Conservation (phyloP, 164 flowering plant species). For the Litsea cubeba region DNA sequence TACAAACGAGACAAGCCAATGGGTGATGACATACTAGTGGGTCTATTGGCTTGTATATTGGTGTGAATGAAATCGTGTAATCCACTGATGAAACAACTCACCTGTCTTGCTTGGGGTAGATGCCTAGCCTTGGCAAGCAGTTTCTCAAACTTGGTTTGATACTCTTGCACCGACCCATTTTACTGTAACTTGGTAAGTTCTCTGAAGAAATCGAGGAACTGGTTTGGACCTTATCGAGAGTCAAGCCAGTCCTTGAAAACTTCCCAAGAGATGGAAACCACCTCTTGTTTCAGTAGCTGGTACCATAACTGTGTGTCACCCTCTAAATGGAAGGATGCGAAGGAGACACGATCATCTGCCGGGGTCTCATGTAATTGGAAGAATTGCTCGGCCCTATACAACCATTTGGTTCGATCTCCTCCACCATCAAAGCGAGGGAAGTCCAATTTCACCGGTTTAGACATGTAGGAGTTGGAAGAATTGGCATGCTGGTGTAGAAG, state of each 20-base stretch:
- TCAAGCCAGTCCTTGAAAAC: neutral
- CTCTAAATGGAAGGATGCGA: neutral
- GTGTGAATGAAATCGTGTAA: neutral
- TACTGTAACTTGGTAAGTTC: neutral
- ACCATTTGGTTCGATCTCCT: neutral
- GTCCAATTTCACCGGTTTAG: neutral
- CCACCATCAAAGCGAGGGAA: neutral
- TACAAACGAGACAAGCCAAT: slow-evolving; percentile 1
- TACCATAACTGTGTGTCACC: slow-evolving; percentile 1
- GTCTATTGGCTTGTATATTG: slow-evolving; percentile 1
- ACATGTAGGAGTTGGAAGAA: neutral
- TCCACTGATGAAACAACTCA: slow-evolving; percentile 5
- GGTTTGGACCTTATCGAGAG: neutral
- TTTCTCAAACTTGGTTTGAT: neutral
- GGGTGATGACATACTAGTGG: neutral
- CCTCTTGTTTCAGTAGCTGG: neutral
- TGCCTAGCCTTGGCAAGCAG: neutral
- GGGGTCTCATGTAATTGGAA: slow-evolving; percentile 3
- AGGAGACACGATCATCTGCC: neutral
- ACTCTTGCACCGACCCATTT: neutral
- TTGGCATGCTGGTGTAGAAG: too few species aligned
- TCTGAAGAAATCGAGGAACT: neutral
- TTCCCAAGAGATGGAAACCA: neutral
- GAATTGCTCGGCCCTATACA: neutral
- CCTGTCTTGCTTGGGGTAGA: neutral